These are phyloP conservation scores for Hyphodiscus sp. DNA, from an alignment of 2,329 filamentous ascomycete species.

Conservation along the genomic window DNA sequence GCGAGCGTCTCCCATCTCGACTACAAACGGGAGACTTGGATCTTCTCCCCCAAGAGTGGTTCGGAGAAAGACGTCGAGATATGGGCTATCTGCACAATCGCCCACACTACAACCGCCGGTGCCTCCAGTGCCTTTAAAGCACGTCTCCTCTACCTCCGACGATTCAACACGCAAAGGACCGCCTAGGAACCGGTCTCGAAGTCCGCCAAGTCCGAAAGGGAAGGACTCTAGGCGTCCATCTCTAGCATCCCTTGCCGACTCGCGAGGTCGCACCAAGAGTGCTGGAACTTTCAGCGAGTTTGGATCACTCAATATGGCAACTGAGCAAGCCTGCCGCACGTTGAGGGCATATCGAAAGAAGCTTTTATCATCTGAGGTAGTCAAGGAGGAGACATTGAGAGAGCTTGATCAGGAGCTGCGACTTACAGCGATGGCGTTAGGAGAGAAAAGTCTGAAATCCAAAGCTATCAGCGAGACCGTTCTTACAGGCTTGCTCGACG, in stretches of 20 bases:
- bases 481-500: constrained; percentile 60
- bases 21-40: constrained; percentile 35
- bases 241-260: constrained; percentile 39
- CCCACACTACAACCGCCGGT: constrained; percentile 35
- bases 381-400: constrained; percentile 51
- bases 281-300: constrained; percentile 39
- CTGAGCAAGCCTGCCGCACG: constrained; percentile 57
- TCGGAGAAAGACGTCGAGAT: constrained; percentile 47
- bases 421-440: constrained; percentile 53
- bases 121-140: constrained; percentile 19
- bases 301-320: constrained; percentile 54
- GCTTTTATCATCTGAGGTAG: constrained; percentile 46
- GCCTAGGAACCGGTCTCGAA: constrained; percentile 25
- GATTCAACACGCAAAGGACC: constrained; percentile 18
- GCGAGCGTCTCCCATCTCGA: constrained; percentile 38
- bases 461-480: constrained; percentile 50
- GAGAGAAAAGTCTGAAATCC: constrained; percentile 31
- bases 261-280: constrained; percentile 42
- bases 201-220: constrained; percentile 20
- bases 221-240: constrained; percentile 44
- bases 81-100: constrained; percentile 44
- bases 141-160: constrained; percentile 25
- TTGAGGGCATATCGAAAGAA: constrained; percentile 58
- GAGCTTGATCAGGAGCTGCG: constrained; percentile 60
- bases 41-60: constrained; percentile 50